Conservation (phyloP, 352 stramenopile genomes). For the Blastocystis sp. region DNA sequence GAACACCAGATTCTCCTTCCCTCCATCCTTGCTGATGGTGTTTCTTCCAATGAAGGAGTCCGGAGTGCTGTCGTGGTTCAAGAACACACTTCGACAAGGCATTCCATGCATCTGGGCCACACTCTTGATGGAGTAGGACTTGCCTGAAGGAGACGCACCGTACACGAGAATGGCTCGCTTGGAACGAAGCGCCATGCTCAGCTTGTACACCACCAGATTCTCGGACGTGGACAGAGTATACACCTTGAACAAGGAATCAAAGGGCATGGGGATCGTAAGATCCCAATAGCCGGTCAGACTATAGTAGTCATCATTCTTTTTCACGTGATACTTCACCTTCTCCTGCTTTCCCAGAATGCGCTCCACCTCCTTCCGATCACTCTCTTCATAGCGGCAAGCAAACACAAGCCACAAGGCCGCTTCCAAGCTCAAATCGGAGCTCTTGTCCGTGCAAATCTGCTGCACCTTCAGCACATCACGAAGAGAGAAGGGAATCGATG, state of each 20-base stretch:
- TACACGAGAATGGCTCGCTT: neutral
- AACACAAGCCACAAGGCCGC: neutral
- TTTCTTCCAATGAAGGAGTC: neutral
- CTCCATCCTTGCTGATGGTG: neutral
- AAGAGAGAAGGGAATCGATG: neutral
- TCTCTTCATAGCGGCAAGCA: neutral
- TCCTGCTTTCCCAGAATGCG: neutral
- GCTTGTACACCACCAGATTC: neutral
- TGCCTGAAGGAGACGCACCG: neutral
- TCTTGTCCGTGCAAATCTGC: neutral
- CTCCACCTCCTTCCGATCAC: neutral
- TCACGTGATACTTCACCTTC: neutral
- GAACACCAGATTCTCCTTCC: neutral
- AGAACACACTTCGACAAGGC: neutral
- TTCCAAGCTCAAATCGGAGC: too few species aligned
- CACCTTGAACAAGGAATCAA: neutral
- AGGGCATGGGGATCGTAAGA: neutral
- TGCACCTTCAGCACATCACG: neutral
- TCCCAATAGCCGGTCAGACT: neutral
- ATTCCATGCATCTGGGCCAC: neutral
- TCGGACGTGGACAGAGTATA: neutral
- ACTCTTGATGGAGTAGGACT: neutral
- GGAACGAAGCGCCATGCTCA: neutral
- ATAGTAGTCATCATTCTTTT: neutral
- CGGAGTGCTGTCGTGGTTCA: neutral